Evolutionary conservation across 2,329 filamentous ascomycete genomes (phyloP).

Genomic region (Nemania sp.): DNA sequence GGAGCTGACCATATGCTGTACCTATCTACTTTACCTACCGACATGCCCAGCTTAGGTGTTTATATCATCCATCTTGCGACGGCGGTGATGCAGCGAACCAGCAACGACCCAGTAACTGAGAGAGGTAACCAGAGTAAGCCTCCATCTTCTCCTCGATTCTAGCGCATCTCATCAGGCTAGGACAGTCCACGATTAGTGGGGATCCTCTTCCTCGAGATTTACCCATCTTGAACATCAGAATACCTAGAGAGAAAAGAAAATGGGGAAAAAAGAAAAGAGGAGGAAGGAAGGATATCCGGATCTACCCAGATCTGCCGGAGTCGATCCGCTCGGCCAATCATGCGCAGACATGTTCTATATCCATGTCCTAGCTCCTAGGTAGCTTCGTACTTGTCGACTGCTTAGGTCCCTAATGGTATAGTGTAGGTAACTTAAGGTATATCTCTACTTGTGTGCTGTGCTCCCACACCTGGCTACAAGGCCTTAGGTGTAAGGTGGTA

Average conservation of each 20-base stretch:
- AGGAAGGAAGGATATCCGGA: slow-evolving; percentile 19
- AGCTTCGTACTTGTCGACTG: neutral
- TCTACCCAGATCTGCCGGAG: slow-evolving; percentile 31
- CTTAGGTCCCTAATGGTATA: neutral
- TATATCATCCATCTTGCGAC: slow-evolving; percentile 11
- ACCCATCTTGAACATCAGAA: no score
- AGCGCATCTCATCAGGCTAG: slow-evolving; percentile 10
- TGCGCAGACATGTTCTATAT: slow-evolving; percentile 21
- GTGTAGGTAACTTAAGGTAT: no score
- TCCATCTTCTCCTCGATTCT: slow-evolving; percentile 18
- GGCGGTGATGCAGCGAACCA: slow-evolving; percentile 17
- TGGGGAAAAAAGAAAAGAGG: no score
- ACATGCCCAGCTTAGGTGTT: neutral
- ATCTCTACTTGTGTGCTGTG: neutral
- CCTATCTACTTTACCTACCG: slow-evolving; percentile 6
- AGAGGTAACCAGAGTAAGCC: slow-evolving; percentile 12
- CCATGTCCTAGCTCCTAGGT: no score
- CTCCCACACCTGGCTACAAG: neutral
- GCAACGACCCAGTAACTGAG: slow-evolving; percentile 13
- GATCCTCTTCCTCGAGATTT: no score
- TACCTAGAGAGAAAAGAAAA: no score
- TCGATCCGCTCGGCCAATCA: slow-evolving; percentile 30
- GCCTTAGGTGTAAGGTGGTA: no score
- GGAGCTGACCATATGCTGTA: slow-evolving; percentile 13
- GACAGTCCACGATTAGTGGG: no score